Evolutionary conservation across 2,329 filamentous ascomycete species (phyloP), one percentile per base, ranked within the genome.

Genomic region (Talaromyces sp.): DNA sequence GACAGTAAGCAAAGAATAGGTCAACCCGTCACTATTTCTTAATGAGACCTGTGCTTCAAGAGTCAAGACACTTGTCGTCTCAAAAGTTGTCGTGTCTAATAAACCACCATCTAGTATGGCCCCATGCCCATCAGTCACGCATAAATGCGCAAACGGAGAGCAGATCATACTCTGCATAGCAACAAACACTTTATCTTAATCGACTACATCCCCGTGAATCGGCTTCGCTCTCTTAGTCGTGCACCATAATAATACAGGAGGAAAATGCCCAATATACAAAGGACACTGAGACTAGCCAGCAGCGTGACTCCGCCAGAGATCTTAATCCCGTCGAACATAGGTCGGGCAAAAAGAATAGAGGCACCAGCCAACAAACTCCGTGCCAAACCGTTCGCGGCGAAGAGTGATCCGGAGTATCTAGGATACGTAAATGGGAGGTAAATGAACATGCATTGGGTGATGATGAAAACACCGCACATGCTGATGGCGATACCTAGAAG

Each of bases 401-500:
- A 77, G 53, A 78, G 67, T 47, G 72, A 74, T 2, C 72, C 76
- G 3, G 73, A 71, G 43, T 78, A 78, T 59, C 68, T 69, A 1
- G 76, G 76, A 63, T 78, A 78, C 7, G 70, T 71, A 2, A 74
- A 54, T 1, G 75, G 72, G n/a, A 80, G 71, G 61, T 80, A 79
- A 22, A 79, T 67, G 60, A 79, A 78, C 43, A 80, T 69, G 67
- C 73, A 79, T 72, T 83, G 81, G 69, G 81, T 75, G 22, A 81
- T 68, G 61, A 81, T 69, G 68, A 82, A 81, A 0, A 70, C 68
- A 58, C 72, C 65, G 5, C 73, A 71, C 1, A 72, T 73, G 70
- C 79, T 81, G 67, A 82, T 73, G n/a, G 72, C 72, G 8, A 81
- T 75, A 15, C 80, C 81, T 49, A 87, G 76, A 67, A 87, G 85